Evolutionary conservation across 169 alveolate species (phyloP).

Genomic region (Blepharisma undulans): DNA sequence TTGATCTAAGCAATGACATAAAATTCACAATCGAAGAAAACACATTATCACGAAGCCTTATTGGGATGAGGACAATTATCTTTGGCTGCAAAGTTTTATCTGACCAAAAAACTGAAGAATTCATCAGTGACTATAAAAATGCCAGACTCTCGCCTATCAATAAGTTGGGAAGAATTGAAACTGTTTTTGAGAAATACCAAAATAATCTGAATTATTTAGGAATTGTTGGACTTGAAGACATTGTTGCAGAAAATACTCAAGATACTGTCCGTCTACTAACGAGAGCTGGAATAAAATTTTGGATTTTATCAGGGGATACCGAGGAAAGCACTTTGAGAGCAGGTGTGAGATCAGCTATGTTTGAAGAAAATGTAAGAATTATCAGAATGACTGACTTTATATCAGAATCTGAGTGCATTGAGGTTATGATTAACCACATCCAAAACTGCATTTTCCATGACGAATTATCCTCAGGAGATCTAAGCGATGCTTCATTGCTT

Average conservation of each 20-base stretch:
- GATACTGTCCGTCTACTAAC: not conserved
- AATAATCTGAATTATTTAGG: conserved; percentile 86
- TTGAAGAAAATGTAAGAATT: not conserved
- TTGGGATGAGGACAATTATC: not conserved
- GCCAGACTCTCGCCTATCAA: conserved; percentile 9
- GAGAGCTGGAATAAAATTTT: conserved; percentile 4
- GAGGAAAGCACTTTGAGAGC: not conserved
- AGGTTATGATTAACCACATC: not conserved
- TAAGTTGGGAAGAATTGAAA: conserved; percentile 67
- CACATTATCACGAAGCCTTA: not conserved
- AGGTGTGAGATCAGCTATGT: not conserved
- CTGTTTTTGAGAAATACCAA: conserved; percentile 84
- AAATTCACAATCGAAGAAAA: not conserved
- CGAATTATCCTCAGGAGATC: not conserved
- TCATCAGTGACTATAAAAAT: not conserved
- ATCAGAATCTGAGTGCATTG: not conserved
- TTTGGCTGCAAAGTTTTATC: conserved; percentile 23
- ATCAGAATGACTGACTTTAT: not conserved
- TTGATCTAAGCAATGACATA: not conserved
- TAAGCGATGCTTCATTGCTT: not conserved
- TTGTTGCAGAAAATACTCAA: conserved; percentile 71
- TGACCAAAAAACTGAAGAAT: not conserved
- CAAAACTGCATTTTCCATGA: not conserved
- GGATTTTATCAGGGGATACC: not conserved
- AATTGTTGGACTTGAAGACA: conserved; percentile 92